Base-by-base conservation (phyloP, 352 stramenopile genomes). In the Aphanomyces stellatus region DNA sequence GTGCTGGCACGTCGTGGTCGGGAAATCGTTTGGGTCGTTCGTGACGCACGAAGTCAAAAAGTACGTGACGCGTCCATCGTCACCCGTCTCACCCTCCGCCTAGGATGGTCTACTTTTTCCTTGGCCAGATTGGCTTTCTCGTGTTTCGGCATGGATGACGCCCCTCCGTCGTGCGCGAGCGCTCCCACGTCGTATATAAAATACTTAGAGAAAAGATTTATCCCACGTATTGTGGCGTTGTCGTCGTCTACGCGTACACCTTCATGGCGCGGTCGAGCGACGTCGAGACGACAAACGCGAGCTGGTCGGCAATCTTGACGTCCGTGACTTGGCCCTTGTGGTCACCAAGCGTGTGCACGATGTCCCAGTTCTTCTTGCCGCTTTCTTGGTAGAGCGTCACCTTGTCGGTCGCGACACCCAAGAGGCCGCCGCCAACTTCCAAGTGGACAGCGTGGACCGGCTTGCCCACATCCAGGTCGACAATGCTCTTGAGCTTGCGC, bases 1-100 rank as follows among this genome's bases (percentile, higher is more conserved):
- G 31, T 78, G 80, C 37, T 95, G 83, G 83, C 85, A 91, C 60
- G 85, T 93, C 24, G 82, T 91, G 62, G 83, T 93, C 7, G 85
- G 85, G 76, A 93, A 91, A 63, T 90, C 81, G 15, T 94, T 90
- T 53, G 83, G 85, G 28, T 90, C 81, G 22, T 93, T 91, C 62
- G 83, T 93, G 49, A 91, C 81, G 4, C 85, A 93, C 66, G 81
- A 93, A 68, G 76, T 90, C 53, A 89, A 91, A 80, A 88, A 82
- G 84, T 89, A 72, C 70, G 78, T 68, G 19, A 19, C 34, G 11
- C n/a, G 13, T 51, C 51, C 22, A 19, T 51, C 1, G 6, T n/a
- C 22, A n/a, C n/a, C n/a, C n/a, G 25, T 13, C 17, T 63, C 53
- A 41, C 24, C 15, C 3, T n/a, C 25, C 13, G 22, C 15, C 22